A percentile compares a stretch with the other conserved stretches of the same genome.
These are phyloP conservation scores for Syncephalastrum racemosum DNA, from an alignment of 371 early-diverging fungal species.

Conservation along the genomic window DNA sequence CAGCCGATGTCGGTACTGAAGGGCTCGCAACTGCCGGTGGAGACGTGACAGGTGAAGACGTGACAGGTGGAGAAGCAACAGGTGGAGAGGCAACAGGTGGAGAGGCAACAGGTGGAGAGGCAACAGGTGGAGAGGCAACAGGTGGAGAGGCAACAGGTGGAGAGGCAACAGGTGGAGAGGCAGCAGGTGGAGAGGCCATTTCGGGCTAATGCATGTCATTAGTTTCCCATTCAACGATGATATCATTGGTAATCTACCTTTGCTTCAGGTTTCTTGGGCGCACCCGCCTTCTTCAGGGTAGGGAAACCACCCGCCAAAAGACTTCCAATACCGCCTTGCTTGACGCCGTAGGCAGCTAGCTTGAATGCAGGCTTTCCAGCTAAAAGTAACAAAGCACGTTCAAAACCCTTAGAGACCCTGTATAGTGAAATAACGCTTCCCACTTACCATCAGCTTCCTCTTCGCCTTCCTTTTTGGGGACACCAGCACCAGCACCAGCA, in stretches of 20 bases:
- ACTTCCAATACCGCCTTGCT: constrained; percentile 82
- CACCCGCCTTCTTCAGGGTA: constrained; percentile 33
- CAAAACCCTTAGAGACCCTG: background rate
- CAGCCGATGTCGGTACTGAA: too few relatives aligned
- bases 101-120: background rate
- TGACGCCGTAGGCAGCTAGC: constrained; percentile 78
- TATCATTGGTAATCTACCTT: constrained; percentile 2
- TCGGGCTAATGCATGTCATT: background rate
- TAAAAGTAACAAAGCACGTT: background rate
- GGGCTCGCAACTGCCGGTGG: too few relatives aligned
- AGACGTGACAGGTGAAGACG: too few relatives aligned
- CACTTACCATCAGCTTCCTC: constrained; percentile 23
- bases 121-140: too few relatives aligned
- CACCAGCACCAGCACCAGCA: constrained; percentile 8
- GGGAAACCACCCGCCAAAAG: constrained; percentile 68
- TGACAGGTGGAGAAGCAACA: too few relatives aligned
- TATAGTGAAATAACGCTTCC: background rate
- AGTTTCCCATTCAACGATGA: background rate
- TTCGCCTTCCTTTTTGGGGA: constrained; percentile 21
- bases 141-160: too few relatives aligned
- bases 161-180: too few relatives aligned
- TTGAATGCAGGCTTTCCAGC: constrained; percentile 32
- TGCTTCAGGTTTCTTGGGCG: constrained; percentile 8
- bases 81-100: too few relatives aligned
- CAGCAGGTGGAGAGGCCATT: constrained; percentile 8